These are phyloP conservation scores for Plasmodium malariae DNA, from an alignment of 169 alveolate species.

Conservation along the genomic window DNA sequence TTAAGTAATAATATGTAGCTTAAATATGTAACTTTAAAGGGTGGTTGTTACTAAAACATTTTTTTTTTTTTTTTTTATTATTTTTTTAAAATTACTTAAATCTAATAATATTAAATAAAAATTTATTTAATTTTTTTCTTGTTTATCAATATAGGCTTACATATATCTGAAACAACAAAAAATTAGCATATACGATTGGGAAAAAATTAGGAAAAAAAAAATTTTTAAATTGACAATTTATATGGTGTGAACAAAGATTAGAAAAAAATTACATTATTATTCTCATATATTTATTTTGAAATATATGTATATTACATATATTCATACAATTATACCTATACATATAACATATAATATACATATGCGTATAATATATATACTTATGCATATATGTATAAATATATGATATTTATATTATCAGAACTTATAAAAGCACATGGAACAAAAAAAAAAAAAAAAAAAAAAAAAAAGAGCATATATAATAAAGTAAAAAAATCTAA, in stretches of 20 bases:
- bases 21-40: too few relatives aligned
- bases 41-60: too few relatives aligned
- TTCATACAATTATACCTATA: background rate
- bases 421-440: too few relatives aligned
- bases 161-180: slow-evolving; percentile 2
- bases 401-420: background rate
- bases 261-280: slow-evolving; percentile 6
- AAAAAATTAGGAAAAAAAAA: slow-evolving; percentile 11
- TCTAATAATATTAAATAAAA: background rate
- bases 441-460: too few relatives aligned
- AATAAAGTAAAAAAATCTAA: background rate
- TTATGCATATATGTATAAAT: background rate
- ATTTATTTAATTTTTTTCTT: background rate
- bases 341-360: slow-evolving; percentile 2
- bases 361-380: background rate
- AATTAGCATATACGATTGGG: background rate
- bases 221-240: slow-evolving; percentile 37
- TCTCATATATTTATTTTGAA: background rate
- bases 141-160: background rate
- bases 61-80: background rate
- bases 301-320: slow-evolving; percentile 6
- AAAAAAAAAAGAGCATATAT: background rate
- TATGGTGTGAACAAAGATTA: slow-evolving; percentile 24
- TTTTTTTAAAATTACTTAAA: too few relatives aligned
- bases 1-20: background rate